Evolutionary conservation across 495 filamentous ascomycete species (phyloP), one percentile per base, ranked within the genome.

Genomic region (Aspergillus funiculosus): DNA sequence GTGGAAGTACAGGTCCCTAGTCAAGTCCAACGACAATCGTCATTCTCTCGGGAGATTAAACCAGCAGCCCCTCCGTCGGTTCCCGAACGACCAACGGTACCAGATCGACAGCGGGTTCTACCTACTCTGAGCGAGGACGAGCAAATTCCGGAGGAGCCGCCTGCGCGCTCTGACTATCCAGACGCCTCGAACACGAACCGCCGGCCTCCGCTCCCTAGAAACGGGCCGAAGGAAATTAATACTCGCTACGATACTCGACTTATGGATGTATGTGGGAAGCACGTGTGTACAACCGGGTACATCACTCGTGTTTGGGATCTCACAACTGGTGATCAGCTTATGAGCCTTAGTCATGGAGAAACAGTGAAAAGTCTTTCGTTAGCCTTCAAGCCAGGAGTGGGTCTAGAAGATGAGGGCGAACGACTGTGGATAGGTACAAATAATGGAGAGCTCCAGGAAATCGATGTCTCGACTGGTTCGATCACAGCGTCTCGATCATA

Each of bases 371-470:
- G 84, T 24, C 80, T 87, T 11, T 81, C 91, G 11, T 62, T 96
- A 1, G 75, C 82, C 3, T 98, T 98, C 63, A 94, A 91, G 62
- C 87, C 91, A 6, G 79, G 83, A 0, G 63, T 67, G 17, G 77
- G 79, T 35, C 71, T 88, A 5, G 78, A 84, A 46, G 83, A 90
- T 32, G 91, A 96, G 62, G 90, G 90, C 8, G 71, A 74, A 34
- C 76, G 82, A 10, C 50, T 98, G n/a, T 98, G 92, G 92, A 74
- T 98, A 11, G 92, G 92, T 0, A 95, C 81, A 22, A 94, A 80
- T 54, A 64, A 76, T 34, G 92, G 92, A 19, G 94, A 96, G 48
- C 66, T 98, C 13, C 76, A 91, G 32, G 92, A 98, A 66, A 71
- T 94, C 35, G 88, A 96, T 64, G 78, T 97, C 47, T 56, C 68